Evolutionary conservation across 1,284 basidiomycete species (phyloP), one percentile per base, ranked within the genome.

Genomic region (Puccinia hordei): DNA sequence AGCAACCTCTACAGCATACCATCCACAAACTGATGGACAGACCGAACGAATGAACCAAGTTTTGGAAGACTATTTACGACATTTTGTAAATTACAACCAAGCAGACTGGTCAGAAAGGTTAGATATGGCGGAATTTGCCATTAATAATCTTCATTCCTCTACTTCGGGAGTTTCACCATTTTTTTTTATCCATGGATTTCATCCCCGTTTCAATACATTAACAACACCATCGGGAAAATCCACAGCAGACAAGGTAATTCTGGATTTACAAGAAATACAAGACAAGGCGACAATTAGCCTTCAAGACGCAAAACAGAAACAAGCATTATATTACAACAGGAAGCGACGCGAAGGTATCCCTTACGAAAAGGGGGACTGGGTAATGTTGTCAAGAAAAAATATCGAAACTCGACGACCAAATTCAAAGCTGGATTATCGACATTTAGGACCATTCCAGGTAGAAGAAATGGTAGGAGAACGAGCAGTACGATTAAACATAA

Each of bases 1-100:
- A 22, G 44, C n/a, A 4, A n/a, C 27, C 10, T 76, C 61, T 24
- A 76, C 74, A 15, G 59, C 74, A 2, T 76, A 76, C 63, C 74
- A 76, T n/a, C n/a, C n/a, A n/a, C n/a, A n/a, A n/a, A n/a, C n/a
- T n/a, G n/a, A n/a, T n/a, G n/a, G n/a, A n/a, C n/a, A n/a, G n/a
- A n/a, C n/a, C n/a, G n/a, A n/a, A n/a, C n/a, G n/a, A n/a, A n/a
- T n/a, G n/a, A n/a, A n/a, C n/a, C n/a, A n/a, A n/a, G n/a, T n/a
- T n/a, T n/a, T n/a, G n/a, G n/a, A n/a, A n/a, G n/a, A n/a, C n/a
- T n/a, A n/a, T n/a, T n/a, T n/a, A n/a, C n/a, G n/a, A n/a, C n/a
- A n/a, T n/a, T n/a, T n/a, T n/a, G n/a, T n/a, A n/a, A n/a, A n/a
- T n/a, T n/a, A n/a, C n/a, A n/a, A n/a, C n/a, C n/a, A n/a, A n/a